Evolutionary conservation across 2,329 filamentous ascomycete species (phyloP).

Genomic region (Verticillium alfalfae): DNA sequence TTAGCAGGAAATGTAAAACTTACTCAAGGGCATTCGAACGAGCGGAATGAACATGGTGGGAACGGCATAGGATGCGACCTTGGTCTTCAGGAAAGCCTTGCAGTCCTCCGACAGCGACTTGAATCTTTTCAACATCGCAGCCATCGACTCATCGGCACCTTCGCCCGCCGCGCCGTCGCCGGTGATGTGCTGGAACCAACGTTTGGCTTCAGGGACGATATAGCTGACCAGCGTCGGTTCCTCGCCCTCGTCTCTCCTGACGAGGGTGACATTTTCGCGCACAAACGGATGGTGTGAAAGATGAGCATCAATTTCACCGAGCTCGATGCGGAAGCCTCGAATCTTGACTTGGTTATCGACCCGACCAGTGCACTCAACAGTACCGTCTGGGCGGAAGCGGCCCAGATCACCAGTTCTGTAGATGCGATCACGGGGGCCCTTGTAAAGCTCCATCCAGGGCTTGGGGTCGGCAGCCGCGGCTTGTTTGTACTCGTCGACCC

Average conservation of each 20-base stretch:
- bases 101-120: conserved; percentile 28
- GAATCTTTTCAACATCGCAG: conserved; percentile 31
- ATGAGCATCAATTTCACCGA: conserved; percentile 86
- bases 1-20: neutral
- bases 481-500: conserved; percentile 59
- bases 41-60: conserved; percentile 26
- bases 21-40: conserved; percentile 14
- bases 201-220: conserved; percentile 65
- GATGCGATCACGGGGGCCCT: conserved; percentile 77
- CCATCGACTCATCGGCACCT: conserved; percentile 10
- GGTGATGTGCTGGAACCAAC: neutral
- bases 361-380: conserved; percentile 73
- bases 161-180: conserved; percentile 2
- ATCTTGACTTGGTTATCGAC: conserved; percentile 93
- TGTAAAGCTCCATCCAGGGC: conserved; percentile 73
- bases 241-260: conserved; percentile 78
- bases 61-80: conserved; percentile 31
- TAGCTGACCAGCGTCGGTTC: conserved; percentile 86
- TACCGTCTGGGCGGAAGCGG: conserved; percentile 62
- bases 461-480: conserved; percentile 31
- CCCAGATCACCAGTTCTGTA: conserved; percentile 89
- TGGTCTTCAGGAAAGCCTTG: conserved; percentile 10
- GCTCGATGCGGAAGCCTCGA: conserved; percentile 89
- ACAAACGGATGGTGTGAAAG: conserved; percentile 69
- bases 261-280: conserved; percentile 78